These are phyloP conservation scores for Dothiorella sarmentorum DNA, from an alignment of 2,329 filamentous ascomycete species.

Conservation along the genomic window DNA sequence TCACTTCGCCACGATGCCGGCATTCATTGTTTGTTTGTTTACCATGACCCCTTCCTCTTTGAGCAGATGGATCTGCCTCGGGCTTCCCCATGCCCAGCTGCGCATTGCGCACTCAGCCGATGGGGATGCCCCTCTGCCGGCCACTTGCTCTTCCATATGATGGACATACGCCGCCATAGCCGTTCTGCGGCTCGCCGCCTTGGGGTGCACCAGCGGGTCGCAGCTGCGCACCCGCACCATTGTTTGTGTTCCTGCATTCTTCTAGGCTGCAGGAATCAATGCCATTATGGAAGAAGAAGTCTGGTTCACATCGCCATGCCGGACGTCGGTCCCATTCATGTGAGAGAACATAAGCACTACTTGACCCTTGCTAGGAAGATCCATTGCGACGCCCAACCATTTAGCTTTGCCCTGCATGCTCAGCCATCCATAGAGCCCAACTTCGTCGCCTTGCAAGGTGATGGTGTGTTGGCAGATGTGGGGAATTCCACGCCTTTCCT, in stretches of 20 bases:
- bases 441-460: not conserved
- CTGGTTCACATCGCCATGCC: slow-evolving; percentile 3
- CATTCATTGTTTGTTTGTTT: slow-evolving; percentile 10
- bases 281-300: no score
- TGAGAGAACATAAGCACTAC: no score
- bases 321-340: no score
- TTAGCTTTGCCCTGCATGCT: slow-evolving; percentile 8
- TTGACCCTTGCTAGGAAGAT: not conserved
- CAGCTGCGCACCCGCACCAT: not conserved
- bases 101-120: slow-evolving; percentile 5
- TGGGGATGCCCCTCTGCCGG: not conserved
- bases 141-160: no score
- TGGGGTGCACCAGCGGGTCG: not conserved
- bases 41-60: slow-evolving; percentile 9
- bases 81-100: slow-evolving; percentile 13
- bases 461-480: slow-evolving; percentile 11
- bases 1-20: not conserved
- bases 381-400: not conserved
- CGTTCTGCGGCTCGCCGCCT: not conserved
- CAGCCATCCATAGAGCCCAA: not conserved
- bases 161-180: no score
- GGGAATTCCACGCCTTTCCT: no score
- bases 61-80: slow-evolving; percentile 7
- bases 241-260: not conserved
- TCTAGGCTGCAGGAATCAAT: not conserved